These are phyloP conservation scores for Suillus weaverae DNA, from an alignment of 768 basidiomycete genomes.

Conservation along the genomic window DNA sequence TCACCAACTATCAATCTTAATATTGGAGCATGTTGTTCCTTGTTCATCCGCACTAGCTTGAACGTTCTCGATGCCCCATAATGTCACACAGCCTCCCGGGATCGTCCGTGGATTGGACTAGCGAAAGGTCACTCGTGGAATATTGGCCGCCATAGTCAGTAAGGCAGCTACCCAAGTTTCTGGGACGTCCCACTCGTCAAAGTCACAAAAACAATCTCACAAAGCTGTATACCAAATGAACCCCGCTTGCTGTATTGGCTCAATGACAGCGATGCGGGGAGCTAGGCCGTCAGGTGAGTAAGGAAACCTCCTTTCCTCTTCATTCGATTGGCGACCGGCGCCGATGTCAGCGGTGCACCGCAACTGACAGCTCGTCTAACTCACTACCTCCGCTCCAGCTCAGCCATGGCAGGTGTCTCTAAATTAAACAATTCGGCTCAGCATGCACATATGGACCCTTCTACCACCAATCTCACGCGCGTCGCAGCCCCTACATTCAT, in stretches of 20 bases:
- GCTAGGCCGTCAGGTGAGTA: constrained; percentile 53
- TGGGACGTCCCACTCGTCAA: constrained; percentile 47
- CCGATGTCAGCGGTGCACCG: constrained; percentile 36
- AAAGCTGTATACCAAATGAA: constrained; percentile 58
- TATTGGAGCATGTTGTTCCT: not conserved
- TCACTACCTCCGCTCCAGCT: constrained; percentile 49
- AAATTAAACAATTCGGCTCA: constrained; percentile 31
- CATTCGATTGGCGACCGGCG: constrained; percentile 36
- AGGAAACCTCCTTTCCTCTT: constrained; percentile 17
- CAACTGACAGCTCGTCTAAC: constrained; percentile 22
- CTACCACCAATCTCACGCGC: constrained; percentile 47
- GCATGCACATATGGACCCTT: constrained; percentile 53
- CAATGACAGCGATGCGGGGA: constrained; percentile 42
- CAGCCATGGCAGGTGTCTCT: constrained; percentile 45
- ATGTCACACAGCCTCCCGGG: not conserved
- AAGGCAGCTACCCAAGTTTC: constrained; percentile 48
- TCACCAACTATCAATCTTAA: constrained; percentile 24
- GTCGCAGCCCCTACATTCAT: constrained; percentile 41
- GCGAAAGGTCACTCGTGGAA: too few species aligned
- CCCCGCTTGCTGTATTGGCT: constrained; percentile 51
- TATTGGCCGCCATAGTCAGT: too few species aligned
- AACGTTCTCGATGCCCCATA: constrained; percentile 46
- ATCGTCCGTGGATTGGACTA: constrained; percentile 6
- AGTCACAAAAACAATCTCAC: constrained; percentile 40
- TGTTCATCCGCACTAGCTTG: not conserved